Base-by-base conservation (phyloP, 176 grass and related monocot species). In the Aegilops umbellulata region DNA sequence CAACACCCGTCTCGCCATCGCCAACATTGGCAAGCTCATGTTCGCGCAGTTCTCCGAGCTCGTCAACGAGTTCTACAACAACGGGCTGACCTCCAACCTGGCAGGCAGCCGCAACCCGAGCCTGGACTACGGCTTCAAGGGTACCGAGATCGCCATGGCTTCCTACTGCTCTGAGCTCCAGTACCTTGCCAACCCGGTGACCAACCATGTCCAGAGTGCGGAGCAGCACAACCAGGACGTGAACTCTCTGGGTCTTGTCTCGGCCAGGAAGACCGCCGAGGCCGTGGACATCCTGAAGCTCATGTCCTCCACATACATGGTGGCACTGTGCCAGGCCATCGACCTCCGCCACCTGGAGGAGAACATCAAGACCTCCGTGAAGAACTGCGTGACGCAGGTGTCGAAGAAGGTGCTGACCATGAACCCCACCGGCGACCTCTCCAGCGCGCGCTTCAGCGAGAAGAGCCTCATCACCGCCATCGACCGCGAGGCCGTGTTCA, bases 171-270 rank as follows among this genome's bases (percentile, higher is more conserved):
- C 95, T 1, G 95, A 98, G 88, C 93, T 98, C 41, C 95, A 98
- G 82, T 98, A 89, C 85, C 93, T 98, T 0, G 95, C 76, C 69
- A 98, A 98, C 76, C 95, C 95, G 6, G 90, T 98, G 31, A 98
- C 95, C 86, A 98, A 95, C 89, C 95, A 98, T 34, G 95, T 98
- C 6, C 95, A 98, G 89, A 98, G 95, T 75, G 95, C 95, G 14
- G 95, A 98, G 91, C 95, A 98, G 71, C 95, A 98, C 86, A 98
- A 98, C 89, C 95, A 98, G 87, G 95, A 98, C 69, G 95, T 98
- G 8, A 98, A 98, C 93, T 98, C 95, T 1, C 85, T 98, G 1
- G 95, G 95, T 0, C 87, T 98, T n/a, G 92, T 98, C 57, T 98
- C 95, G 0, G 85, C 95, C 61, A 73, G 93, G 93, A 98, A 98